Evolutionary conservation across 371 early-diverging fungal genomes (phyloP), one percentile per base, ranked within the genome.

Genomic region (Mucor saturninus): DNA sequence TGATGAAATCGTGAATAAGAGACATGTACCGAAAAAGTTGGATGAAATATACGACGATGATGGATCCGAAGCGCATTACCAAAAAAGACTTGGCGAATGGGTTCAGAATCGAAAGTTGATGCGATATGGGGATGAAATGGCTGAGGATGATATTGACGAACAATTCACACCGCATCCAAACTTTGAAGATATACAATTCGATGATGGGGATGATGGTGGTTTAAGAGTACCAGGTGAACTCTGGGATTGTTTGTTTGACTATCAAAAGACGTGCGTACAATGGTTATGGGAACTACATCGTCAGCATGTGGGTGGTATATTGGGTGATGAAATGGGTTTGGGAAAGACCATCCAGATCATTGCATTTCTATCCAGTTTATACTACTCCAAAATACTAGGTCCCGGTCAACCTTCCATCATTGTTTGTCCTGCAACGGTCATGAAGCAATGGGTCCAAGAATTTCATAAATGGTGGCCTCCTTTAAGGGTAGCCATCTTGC

Each of bases 261-360:
- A 99, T 77, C 99, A 99, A 79, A 83, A 86, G 66, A 92, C 92
- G 38, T 86, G 88, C 48, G 74, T 93, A 5, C 80, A 86, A 48
- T 99, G 99, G 99, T 76, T 99, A 54, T 92, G 90, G 88, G 93
- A 96, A 59, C 77, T 98, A 35, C 91, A 95, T 70, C 78, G 80
- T 37, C 93, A 94, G 66, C 85, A 91, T 49, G 91, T 90, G 0
- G 99, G 99, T 2, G 99, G 99, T 1, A 92, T 99, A 31, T 75
- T 98, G 29, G 98, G 98, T n/a, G 99, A 99, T 77, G 98, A 99
- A 75, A 98, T 99, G 97, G 98, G 99, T 1, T 72, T 98, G 2
- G 99, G 99, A 9, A 99, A 99, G 71, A 99, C 99, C 0, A 87
- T 99, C 26, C 99, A 99, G 71, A 84, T 93, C 3, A 89, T 95